Conservation (phyloP, 768 basidiomycete genomes). For the Boletus insuetus region DNA sequence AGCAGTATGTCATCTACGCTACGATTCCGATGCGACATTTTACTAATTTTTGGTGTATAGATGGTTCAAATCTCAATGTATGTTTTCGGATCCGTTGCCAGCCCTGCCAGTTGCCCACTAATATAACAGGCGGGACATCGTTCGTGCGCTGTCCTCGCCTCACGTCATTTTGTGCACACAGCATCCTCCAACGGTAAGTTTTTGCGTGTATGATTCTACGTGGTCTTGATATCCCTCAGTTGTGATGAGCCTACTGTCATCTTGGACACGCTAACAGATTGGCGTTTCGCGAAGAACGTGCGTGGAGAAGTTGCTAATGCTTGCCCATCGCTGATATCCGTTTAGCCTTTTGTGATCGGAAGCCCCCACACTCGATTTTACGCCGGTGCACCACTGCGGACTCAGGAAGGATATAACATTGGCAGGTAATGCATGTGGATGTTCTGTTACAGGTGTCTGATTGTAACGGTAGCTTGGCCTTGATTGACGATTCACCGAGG, state of each 20-base stretch:
- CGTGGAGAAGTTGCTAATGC: conserved; percentile 21
- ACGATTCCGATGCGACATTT: background rate
- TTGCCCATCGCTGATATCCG: background rate
- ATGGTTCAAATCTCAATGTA: conserved; percentile 91
- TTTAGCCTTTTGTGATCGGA: conserved; percentile 68
- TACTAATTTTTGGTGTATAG: conserved; percentile 34
- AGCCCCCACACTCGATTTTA: conserved; percentile 79
- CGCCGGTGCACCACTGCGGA: conserved; percentile 87
- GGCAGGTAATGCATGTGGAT: conserved; percentile 56
- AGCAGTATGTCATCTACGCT: conserved; percentile 55
- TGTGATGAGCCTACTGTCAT: conserved; percentile 87
- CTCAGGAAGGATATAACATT: conserved; percentile 87
- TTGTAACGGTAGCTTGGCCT: conserved; percentile 53
- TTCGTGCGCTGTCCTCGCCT: conserved; percentile 47
- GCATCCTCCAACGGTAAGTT: conserved; percentile 70
- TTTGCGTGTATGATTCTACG: background rate
- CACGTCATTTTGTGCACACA: conserved; percentile 79
- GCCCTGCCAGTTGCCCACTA: background rate
- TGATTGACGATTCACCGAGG: conserved; percentile 81
- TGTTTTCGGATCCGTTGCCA: conserved; percentile 21
- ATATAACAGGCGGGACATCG: conserved; percentile 44
- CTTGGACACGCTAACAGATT: conserved; percentile 75
- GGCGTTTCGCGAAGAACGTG: conserved; percentile 87
- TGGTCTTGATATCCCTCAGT: conserved; percentile 34
- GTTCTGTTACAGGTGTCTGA: conserved; percentile 1